Percentiles rank a stretch among this genome's conserved stretches.
Evolutionary conservation across 73 alveolate genomes (phyloP).

Genomic region (Paramecium pentaurelia): DNA sequence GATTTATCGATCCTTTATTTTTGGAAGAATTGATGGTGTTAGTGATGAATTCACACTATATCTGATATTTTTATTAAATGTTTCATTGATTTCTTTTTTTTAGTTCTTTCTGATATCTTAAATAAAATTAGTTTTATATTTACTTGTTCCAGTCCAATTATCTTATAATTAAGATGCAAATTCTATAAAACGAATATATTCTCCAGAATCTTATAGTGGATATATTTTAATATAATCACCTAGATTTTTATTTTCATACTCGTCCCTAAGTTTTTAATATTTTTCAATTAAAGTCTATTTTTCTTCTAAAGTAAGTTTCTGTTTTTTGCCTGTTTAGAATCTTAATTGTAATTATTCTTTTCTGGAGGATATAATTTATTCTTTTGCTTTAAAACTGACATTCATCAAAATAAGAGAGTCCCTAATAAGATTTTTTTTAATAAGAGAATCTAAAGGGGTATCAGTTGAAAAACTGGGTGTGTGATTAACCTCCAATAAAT

Average conservation of each 20-base stretch:
- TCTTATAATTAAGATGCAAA: conserved; percentile 15
- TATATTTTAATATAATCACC: conserved; percentile 63
- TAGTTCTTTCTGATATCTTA: not conserved
- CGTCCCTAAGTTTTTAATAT: conserved; percentile 48
- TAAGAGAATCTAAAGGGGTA: conserved; percentile 45
- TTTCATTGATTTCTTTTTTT: not conserved
- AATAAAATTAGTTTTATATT: not conserved
- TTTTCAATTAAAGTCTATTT: not conserved
- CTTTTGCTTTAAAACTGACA: conserved; percentile 6
- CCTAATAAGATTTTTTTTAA: conserved; percentile 30
- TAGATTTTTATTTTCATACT: conserved; percentile 50
- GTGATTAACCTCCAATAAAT: conserved; percentile 50
- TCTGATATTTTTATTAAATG: not conserved
- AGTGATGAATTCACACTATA: not conserved
- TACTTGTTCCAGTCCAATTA: conserved; percentile 55
- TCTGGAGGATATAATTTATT: not conserved
- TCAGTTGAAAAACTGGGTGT: conserved; percentile 59
- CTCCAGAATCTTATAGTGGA: conserved; percentile 44
- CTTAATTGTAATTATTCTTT: conserved; percentile 36
- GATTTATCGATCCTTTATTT: not conserved
- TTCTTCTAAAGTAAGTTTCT: conserved; percentile 21
- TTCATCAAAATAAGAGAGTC: conserved; percentile 46
- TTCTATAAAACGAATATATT: conserved; percentile 4
- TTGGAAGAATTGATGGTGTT: not conserved
- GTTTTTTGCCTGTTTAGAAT: conserved; percentile 51